Base-by-base conservation (phyloP, 2,329 filamentous ascomycete genomes). In the Rhytidhysteron rufulum region DNA sequence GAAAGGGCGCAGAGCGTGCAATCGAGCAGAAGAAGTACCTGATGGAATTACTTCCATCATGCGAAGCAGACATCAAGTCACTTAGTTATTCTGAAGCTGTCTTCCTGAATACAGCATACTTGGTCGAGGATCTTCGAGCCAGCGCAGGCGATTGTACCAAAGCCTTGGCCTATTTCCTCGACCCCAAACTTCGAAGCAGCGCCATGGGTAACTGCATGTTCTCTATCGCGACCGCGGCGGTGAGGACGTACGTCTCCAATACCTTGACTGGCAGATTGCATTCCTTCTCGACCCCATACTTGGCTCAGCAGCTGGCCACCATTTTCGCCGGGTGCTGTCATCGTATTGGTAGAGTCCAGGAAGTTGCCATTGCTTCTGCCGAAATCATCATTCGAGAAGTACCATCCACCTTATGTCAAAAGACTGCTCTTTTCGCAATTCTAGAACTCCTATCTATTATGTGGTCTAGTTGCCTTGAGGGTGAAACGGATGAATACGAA, bases 401-500 rank as follows among this genome's bases (percentile, higher is more conserved):
- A 5, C 93, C 93, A 1, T 96, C 93, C 3, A 85, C 88, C 2
- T 74, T 99, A 13, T 97, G 91, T 58, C 86, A 96, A 57, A 86
- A 86, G 51, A 83, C 85, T 5, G 95, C 94, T 1, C 73, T 99
- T 0, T 98, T 97, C 67, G 89, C 91, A 2, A 74, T 99, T 13
- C 74, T 98, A 8, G 94, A 98, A 63, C 77, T 98, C 4, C 72
- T 98, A 15, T 91, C 88, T 3, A 78, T 98, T 20, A 89, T 98
- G 84, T 98, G 91, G 91, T 81, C 82, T 34, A 91, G 89, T 57
- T 98, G 93, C 60, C 73, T 98, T 13, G 91, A 98, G 62, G 86
- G 86, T 10, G 93, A 99, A 63, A 90, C 90, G 0, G 91, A 98
- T 53, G 82, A 94, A 56, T 98, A 97, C 57, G 83, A 88, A 38